These are phyloP conservation scores for Solanum hybrid DNA, from an alignment of 305 asterid genomes.

Conservation along the genomic window DNA sequence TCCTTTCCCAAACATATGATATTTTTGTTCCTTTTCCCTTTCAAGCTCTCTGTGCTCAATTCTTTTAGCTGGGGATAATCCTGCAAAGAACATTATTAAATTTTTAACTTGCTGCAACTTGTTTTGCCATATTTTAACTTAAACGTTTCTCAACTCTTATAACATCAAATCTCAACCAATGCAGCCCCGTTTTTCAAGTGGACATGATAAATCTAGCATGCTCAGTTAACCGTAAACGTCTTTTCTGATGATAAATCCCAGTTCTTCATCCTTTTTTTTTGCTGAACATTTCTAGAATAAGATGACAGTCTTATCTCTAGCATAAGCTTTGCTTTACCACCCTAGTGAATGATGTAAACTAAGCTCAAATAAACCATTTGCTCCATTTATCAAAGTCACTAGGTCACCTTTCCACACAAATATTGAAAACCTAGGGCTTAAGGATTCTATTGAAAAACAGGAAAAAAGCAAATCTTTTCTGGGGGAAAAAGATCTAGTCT, in stretches of 20 bases:
- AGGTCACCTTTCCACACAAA: background rate
- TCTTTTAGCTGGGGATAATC: slow-evolving; percentile 8
- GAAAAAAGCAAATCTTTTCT: background rate
- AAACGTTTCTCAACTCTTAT: background rate
- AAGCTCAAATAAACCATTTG: background rate
- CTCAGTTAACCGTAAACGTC: background rate
- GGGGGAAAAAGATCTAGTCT: background rate
- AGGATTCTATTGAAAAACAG: background rate
- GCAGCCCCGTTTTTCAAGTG: background rate
- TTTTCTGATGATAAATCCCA: background rate
- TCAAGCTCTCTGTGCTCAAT: slow-evolving; percentile 12
- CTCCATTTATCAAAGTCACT: background rate
- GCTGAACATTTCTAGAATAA: background rate
- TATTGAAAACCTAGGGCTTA: background rate
- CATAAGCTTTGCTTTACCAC: background rate
- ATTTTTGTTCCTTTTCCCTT: slow-evolving; percentile 5
- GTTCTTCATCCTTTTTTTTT: background rate
- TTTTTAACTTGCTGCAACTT: background rate
- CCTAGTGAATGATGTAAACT: background rate
- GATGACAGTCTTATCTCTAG: background rate
- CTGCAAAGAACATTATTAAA: slow-evolving; percentile 18
- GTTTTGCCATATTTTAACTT: background rate
- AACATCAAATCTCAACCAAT: background rate
- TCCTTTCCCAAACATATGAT: slow-evolving; percentile 18
- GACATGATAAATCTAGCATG: background rate